phyloP scores from a whole-genome alignment of 768 basidiomycete species.

The Suillus subluteus region DNA sequence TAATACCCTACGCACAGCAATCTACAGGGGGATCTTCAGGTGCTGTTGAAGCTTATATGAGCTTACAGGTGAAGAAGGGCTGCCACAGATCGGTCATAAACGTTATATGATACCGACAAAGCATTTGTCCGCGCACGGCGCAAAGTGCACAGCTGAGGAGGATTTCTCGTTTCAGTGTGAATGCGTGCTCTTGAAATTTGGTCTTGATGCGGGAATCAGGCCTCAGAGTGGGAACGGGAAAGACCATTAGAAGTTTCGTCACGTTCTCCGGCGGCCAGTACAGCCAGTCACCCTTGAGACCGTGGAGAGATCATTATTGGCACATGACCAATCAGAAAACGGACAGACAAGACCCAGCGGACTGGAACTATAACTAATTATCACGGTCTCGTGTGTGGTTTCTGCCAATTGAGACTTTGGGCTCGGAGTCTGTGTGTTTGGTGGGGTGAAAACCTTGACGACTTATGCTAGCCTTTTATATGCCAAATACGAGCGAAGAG shows the following conservation, averaged over 20 bases:
- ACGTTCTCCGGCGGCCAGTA: neutral
- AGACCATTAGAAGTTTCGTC: neutral
- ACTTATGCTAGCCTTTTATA: neutral
- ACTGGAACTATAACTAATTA: neutral
- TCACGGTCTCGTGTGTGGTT: neutral
- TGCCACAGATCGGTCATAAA: constrained; percentile 8
- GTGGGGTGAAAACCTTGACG: neutral
- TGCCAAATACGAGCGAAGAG: neutral
- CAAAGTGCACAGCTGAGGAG: neutral
- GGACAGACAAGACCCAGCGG: neutral
- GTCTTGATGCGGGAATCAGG: neutral
- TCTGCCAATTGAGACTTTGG: neutral
- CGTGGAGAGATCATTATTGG: neutral
- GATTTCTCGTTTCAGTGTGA: neutral
- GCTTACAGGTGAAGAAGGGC: constrained; percentile 5
- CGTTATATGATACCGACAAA: neutral
- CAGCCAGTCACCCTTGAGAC: neutral
- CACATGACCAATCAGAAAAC: neutral
- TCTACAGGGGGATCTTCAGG: constrained; percentile 7
- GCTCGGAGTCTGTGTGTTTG: neutral
- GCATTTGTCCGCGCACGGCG: neutral
- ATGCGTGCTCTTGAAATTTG: neutral
- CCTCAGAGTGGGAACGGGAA: neutral
- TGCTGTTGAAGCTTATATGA: neutral
- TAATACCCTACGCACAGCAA: neutral